These are phyloP conservation scores for Kodamaea jinghongensis DNA, from an alignment of 805 yeast genomes.

Conservation along the genomic window DNA sequence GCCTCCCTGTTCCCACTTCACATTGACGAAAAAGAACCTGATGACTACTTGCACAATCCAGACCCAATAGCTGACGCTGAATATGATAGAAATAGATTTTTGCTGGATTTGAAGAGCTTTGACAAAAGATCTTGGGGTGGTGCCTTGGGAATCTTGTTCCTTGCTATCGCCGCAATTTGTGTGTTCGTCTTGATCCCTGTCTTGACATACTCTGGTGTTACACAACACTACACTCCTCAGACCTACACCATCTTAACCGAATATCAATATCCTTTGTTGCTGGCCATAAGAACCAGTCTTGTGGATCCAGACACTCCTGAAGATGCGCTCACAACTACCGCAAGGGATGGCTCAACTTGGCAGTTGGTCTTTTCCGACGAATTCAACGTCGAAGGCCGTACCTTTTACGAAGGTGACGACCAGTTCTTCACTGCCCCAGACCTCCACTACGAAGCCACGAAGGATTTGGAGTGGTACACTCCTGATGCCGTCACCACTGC, in stretches of 20 bases:
- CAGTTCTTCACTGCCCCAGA: conserved; percentile 88
- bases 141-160: conserved; percentile 18
- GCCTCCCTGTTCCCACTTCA: conserved; percentile 27
- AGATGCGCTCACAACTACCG: conserved; percentile 46
- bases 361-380: conserved; percentile 84
- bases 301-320: conserved; percentile 73
- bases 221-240: conserved; percentile 20
- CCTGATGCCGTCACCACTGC: conserved; percentile 85
- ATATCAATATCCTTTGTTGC: conserved; percentile 55
- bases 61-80: conserved; percentile 30
- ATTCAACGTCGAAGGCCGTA: conserved; percentile 84
- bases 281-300: conserved; percentile 58
- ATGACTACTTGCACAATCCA: conserved; percentile 30
- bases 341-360: conserved; percentile 67
- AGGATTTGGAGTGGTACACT: conserved; percentile 91
- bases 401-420: conserved; percentile 88
- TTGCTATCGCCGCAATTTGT: conserved; percentile 15
- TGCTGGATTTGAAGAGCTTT: conserved; percentile 22
- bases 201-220: conserved; percentile 24
- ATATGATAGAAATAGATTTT: conserved; percentile 27
- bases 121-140: conserved; percentile 24
- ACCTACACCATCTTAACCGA: conserved; percentile 48
- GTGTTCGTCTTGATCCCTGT: conserved; percentile 25
- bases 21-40: conserved; percentile 28
- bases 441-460: conserved; percentile 80